Base-by-base conservation (phyloP, 1,284 basidiomycete species). In the Xerocomus alliaceus region DNA sequence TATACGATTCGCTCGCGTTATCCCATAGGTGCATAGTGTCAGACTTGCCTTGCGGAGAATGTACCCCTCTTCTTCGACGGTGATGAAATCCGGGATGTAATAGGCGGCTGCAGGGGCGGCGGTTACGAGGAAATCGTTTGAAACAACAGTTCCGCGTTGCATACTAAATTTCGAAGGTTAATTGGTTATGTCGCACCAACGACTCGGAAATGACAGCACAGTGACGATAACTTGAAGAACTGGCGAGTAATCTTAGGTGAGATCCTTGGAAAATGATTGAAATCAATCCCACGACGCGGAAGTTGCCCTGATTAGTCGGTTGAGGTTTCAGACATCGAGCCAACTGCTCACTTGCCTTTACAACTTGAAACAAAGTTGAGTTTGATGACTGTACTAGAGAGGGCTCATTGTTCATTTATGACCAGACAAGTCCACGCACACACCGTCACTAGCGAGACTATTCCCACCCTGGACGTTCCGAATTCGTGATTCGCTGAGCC, bases 81-180 rank as follows among this genome's bases (percentile, higher is more conserved):
- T 88, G 53, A 97, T 83, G 73, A 96, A 97, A 65, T 94, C 82
- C 10, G 91, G 90, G 28, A 96, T 83, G 77, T 94, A 94, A 70
- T 83, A 87, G 3, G 80, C 77, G 55, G 80, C 78, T 29, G 75
- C 68, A 28, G 61, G 61, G 22, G 74, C 69, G 35, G 79, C 41
- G 35, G 56, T 62, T 45, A 63, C 28, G 32, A 69, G 68, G 57
- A 61, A 52, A 20, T 62, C 58, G 45, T 50, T 45, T n/a, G 41
- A 63, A 34, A 62, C 47, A 61, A 51, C 42, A 24, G 50, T 45
- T 58, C 41, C 45, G 28, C 32, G 56, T 60, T 44, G 61, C 68
- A 71, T 71, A 18, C 32, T 59, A 41, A 44, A 45, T 18, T 55
- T 54, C 46, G 26, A 62, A 58, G 47, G 56, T 32, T 56, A 58